Percentiles rank a stretch among this genome's conserved stretches.
Conservation (phyloP, 2,329 filamentous ascomycete species). For the Cladosporium sp. region DNA sequence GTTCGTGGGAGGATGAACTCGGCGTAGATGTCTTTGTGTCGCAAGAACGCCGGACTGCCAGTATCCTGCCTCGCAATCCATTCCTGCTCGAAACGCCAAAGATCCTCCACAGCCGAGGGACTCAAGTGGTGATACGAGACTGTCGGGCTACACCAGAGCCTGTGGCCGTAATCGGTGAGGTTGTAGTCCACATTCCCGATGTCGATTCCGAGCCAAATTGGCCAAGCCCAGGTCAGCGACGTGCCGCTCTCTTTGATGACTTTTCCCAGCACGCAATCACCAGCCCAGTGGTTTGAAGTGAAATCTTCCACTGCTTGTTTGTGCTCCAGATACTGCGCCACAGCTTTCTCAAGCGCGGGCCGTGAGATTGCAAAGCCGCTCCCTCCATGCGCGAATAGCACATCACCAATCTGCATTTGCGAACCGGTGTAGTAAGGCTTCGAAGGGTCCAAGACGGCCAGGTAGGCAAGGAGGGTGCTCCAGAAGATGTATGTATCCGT, state of each 20-base stretch:
- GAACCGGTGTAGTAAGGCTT: constrained; percentile 39
- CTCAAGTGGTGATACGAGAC: constrained; percentile 23
- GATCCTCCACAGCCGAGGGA: constrained; percentile 16
- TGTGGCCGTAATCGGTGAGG: constrained; percentile 16
- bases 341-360: constrained; percentile 29
- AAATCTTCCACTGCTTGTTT: constrained; percentile 26
- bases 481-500: constrained; percentile 52
- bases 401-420: constrained; percentile 30
- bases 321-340: constrained; percentile 35
- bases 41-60: constrained; percentile 11
- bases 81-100: constrained; percentile 26
- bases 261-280: constrained; percentile 26
- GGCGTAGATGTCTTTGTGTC: constrained; percentile 21
- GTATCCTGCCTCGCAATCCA: constrained; percentile 15
- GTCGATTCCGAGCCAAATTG: constrained; percentile 23
- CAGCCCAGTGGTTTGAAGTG: constrained; percentile 24
- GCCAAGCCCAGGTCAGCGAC: constrained; percentile 20
- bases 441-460: constrained; percentile 33
- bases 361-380: constrained; percentile 37
- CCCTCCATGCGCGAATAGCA: constrained; percentile 35
- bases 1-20: constrained; percentile 21
- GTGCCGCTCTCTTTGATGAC: constrained; percentile 21
- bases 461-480: constrained; percentile 39
- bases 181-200: constrained; percentile 21
- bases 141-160: constrained; percentile 25